Evolutionary conservation across 2,329 filamentous ascomycete genomes (phyloP).

Genomic region (Exophiala oligosperma): DNA sequence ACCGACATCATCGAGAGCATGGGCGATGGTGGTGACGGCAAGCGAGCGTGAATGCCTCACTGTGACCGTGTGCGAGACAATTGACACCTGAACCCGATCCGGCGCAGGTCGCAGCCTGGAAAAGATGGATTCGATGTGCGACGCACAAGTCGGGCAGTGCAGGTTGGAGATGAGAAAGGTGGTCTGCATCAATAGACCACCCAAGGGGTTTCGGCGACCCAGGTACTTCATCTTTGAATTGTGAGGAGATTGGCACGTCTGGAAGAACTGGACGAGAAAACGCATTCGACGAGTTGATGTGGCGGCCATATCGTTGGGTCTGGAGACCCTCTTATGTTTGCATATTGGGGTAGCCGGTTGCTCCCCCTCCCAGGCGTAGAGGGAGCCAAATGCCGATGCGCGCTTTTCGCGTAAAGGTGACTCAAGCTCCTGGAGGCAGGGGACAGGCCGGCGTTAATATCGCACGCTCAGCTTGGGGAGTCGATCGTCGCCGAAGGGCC

Average conservation of each 20-base stretch:
- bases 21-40: slow-evolving; percentile 34
- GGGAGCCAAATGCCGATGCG: slow-evolving; percentile 1
- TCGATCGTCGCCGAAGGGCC: too few relatives aligned
- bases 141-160: slow-evolving; percentile 47
- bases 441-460: too few relatives aligned
- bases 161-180: slow-evolving; percentile 45
- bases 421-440: neutral
- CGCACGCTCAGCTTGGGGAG: too few relatives aligned
- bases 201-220: slow-evolving; percentile 1
- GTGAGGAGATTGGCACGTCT: slow-evolving; percentile 1
- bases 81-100: slow-evolving; percentile 39
- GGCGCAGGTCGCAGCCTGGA: slow-evolving; percentile 35
- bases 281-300: slow-evolving; percentile 6
- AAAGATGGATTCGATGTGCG: slow-evolving; percentile 41
- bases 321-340: too few relatives aligned
- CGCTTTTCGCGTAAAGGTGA: slow-evolving; percentile 7
- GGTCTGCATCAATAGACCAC: slow-evolving; percentile 2
- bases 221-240: slow-evolving; percentile 3
- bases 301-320: slow-evolving; percentile 3
- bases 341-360: too few relatives aligned
- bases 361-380: too few relatives aligned
- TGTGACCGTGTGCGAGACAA: slow-evolving; percentile 43
- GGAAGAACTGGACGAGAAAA: neutral
- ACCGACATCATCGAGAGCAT: slow-evolving; percentile 40
- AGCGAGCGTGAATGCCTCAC: slow-evolving; percentile 37